phyloP scores from a whole-genome alignment of 495 filamentous ascomycete species.

The Penicillium egyptiacum region DNA sequence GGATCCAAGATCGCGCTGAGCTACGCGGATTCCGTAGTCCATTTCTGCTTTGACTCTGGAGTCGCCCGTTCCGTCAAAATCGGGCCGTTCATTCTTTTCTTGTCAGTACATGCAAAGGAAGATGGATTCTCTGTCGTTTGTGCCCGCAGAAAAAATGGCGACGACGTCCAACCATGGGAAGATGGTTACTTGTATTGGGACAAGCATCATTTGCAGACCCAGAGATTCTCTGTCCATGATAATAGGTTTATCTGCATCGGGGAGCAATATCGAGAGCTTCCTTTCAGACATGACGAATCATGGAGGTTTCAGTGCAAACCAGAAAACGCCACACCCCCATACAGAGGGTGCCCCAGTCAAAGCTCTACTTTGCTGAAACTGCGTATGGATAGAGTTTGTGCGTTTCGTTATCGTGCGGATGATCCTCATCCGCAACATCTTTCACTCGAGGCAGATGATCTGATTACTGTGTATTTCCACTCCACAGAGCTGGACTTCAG shows the following conservation, averaged over 20 bases:
- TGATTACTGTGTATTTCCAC: not conserved
- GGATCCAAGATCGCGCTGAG: constrained; percentile 25
- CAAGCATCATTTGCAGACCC: not conserved
- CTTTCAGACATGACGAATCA: not conserved
- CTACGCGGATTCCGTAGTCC: constrained; percentile 18
- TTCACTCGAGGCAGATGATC: not conserved
- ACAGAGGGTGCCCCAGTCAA: not conserved
- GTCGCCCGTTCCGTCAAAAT: constrained; percentile 18
- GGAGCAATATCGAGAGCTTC: not conserved
- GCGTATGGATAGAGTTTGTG: too few relatives aligned
- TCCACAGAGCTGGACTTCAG: not conserved
- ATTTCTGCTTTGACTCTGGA: constrained; percentile 26
- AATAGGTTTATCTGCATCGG: not conserved
- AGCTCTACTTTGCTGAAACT: not conserved
- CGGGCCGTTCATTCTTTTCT: not conserved
- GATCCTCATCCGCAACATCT: not conserved
- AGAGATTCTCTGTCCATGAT: constrained; percentile 3
- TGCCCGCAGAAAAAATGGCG: not conserved
- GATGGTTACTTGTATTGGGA: not conserved
- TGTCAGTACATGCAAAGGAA: constrained; percentile 10
- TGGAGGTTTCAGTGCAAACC: too few relatives aligned
- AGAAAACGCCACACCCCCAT: too few relatives aligned
- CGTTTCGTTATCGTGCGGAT: too few relatives aligned
- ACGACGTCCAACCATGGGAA: not conserved
- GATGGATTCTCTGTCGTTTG: constrained; percentile 13